phyloP scores from a whole-genome alignment of 2,329 filamentous ascomycete genomes.

The Rasamsonia emersonii region DNA sequence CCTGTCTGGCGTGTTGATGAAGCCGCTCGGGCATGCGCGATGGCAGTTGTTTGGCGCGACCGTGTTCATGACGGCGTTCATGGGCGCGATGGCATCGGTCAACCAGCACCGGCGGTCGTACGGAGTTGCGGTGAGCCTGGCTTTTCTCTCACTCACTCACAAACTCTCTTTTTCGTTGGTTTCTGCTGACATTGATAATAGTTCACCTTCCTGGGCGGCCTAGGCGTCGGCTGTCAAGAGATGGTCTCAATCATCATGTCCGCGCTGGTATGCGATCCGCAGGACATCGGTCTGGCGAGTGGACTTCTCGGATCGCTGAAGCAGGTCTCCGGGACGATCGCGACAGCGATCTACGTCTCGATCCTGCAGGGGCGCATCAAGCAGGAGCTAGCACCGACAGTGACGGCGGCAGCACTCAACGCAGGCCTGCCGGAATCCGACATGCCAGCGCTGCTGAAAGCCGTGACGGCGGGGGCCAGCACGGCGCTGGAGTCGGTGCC shows the following conservation, averaged over 20 bases:
- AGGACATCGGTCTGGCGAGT: conserved; percentile 14
- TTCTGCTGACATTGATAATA: not conserved
- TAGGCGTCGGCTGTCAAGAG: conserved; percentile 17
- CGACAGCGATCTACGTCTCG: conserved; percentile 16
- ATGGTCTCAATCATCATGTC: conserved; percentile 15
- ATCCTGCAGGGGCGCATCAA: conserved; percentile 14
- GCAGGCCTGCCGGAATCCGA: conserved; percentile 29
- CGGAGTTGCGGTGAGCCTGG: conserved; percentile 13
- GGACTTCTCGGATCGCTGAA: conserved; percentile 15
- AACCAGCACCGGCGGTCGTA: conserved; percentile 11
- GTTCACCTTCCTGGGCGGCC: conserved; percentile 15
- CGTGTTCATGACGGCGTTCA: conserved; percentile 12
- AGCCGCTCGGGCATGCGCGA: conserved; percentile 11
- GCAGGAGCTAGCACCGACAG: conserved; percentile 7
- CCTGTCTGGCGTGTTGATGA: conserved; percentile 20
- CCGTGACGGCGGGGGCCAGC: conserved; percentile 23
- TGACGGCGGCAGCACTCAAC: conserved; percentile 24
- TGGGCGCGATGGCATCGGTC: conserved; percentile 12
- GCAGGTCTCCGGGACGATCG: conserved; percentile 16
- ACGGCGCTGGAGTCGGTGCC: conserved; percentile 19
- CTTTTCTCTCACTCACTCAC: too few relatives aligned
- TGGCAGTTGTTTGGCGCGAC: conserved; percentile 12
- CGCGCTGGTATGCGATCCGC: conserved; percentile 12
- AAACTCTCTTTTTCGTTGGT: not conserved
- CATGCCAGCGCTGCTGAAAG: conserved; percentile 25